Evolutionary conservation across 2,329 filamentous ascomycete species (phyloP).

Genomic region (Aspergillus sp.): DNA sequence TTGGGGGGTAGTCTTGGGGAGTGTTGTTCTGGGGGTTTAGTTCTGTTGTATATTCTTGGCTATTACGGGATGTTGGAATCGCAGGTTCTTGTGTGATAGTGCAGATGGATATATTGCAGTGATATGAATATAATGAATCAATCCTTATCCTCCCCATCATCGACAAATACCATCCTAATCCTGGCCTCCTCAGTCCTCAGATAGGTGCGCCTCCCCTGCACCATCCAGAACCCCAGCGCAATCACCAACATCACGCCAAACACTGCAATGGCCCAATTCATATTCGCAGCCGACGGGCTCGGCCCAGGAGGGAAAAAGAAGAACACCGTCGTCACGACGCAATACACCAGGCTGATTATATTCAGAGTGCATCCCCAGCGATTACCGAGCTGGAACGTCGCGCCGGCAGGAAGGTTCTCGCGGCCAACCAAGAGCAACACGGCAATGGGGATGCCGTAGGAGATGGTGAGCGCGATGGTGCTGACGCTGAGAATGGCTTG

Average conservation of each 20-base stretch:
- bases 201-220: conserved; percentile 39
- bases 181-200: conserved; percentile 23
- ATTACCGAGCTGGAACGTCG: conserved; percentile 37
- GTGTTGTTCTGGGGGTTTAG: too few relatives aligned
- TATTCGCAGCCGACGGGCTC: conserved; percentile 40
- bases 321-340: conserved; percentile 45
- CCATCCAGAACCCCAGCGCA: conserved; percentile 44
- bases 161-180: not conserved
- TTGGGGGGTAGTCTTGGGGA: too few relatives aligned
- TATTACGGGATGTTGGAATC: too few relatives aligned
- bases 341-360: conserved; percentile 47
- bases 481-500: conserved; percentile 49
- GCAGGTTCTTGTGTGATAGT: too few relatives aligned
- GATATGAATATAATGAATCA: too few relatives aligned
- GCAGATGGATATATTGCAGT: too few relatives aligned
- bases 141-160: too few relatives aligned
- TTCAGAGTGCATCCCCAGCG: conserved; percentile 36
- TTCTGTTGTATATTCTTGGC: too few relatives aligned
- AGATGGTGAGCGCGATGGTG: conserved; percentile 50
- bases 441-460: conserved; percentile 44
- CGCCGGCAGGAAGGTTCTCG: conserved; percentile 42
- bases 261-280: conserved; percentile 52
- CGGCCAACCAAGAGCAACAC: conserved; percentile 43
- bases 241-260: conserved; percentile 50
- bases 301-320: conserved; percentile 47